Evolutionary conservation across 495 filamentous ascomycete genomes (phyloP).

Genomic region (Neurospora hispaniola): DNA sequence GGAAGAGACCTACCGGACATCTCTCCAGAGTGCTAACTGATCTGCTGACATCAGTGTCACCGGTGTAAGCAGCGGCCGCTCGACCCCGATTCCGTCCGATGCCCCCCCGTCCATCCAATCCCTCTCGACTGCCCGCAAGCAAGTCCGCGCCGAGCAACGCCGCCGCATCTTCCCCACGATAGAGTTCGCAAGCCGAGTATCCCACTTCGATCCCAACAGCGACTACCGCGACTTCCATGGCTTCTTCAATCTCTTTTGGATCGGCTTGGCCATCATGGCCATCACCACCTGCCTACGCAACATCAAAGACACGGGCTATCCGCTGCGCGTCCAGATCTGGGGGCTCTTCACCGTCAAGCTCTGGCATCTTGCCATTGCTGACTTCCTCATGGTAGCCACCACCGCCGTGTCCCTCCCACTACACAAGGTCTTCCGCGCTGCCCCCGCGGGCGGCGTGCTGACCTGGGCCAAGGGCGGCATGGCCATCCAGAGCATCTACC

Average conservation of each 20-base stretch:
- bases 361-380: constrained; percentile 75
- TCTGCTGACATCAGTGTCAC: background rate
- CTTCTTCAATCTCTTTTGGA: constrained; percentile 98
- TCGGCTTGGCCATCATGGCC: constrained; percentile 91
- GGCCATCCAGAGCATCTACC: constrained; percentile 70
- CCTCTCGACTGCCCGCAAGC: constrained; percentile 73
- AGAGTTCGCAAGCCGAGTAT: constrained; percentile 84
- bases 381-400: constrained; percentile 70
- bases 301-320: constrained; percentile 85
- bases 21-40: constrained; percentile 1
- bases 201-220: constrained; percentile 87
- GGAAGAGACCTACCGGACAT: background rate
- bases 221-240: constrained; percentile 92
- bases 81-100: constrained; percentile 83
- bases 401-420: constrained; percentile 64
- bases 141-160: constrained; percentile 70
- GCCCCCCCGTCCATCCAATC: constrained; percentile 82
- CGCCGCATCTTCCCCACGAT: constrained; percentile 91
- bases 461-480: constrained; percentile 71
- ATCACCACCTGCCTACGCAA: constrained; percentile 85
- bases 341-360: constrained; percentile 74
- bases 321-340: constrained; percentile 77
- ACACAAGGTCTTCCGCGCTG: constrained; percentile 52
- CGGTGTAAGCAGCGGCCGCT: constrained; percentile 52
- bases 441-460: constrained; percentile 40